phyloP scores from a whole-genome alignment of 2,329 filamentous ascomycete genomes.

The Remersonia thermophila region DNA sequence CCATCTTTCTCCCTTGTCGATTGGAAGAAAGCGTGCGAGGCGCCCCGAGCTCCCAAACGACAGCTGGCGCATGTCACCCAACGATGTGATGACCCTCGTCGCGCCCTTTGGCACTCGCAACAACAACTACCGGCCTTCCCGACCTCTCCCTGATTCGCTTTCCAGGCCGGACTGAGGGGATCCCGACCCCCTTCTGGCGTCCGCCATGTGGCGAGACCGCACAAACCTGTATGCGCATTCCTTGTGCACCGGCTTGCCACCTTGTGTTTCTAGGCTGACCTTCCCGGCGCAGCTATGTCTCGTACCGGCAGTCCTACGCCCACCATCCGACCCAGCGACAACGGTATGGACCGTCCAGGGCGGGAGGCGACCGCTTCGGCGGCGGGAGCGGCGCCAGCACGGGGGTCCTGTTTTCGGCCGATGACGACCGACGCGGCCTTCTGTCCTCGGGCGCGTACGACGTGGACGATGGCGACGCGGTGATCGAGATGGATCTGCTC shows the following conservation, averaged over 20 bases:
- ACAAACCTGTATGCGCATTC: slow-evolving; percentile 71
- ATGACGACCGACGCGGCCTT: slow-evolving; percentile 57
- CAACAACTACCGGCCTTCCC: slow-evolving; percentile 10
- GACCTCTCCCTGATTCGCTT: slow-evolving; percentile 6
- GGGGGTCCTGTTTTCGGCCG: slow-evolving; percentile 44
- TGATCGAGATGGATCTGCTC: slow-evolving; percentile 96
- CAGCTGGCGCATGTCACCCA: slow-evolving; percentile 8
- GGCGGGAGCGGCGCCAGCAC: slow-evolving; percentile 36
- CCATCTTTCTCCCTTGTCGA: slow-evolving; percentile 3
- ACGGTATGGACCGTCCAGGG: slow-evolving; percentile 41
- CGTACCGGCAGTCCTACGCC: slow-evolving; percentile 95
- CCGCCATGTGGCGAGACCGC: slow-evolving; percentile 96
- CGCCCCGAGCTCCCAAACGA: slow-evolving; percentile 5
- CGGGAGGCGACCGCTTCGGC: slow-evolving; percentile 32
- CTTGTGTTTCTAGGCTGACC: too few species aligned
- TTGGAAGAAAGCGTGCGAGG: slow-evolving; percentile 4
- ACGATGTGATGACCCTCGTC: slow-evolving; percentile 15
- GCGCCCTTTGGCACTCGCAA: slow-evolving; percentile 3
- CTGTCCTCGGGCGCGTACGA: slow-evolving; percentile 67
- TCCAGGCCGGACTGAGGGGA: slow-evolving; percentile 14
- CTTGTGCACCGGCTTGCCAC: background rate
- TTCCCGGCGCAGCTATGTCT: slow-evolving; percentile 64
- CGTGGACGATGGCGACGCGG: slow-evolving; percentile 80
- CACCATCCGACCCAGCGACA: slow-evolving; percentile 85
- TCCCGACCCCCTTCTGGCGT: slow-evolving; percentile 27